Conservation (phyloP, 106 monocot species). For the Triglochin maritima region DNA sequence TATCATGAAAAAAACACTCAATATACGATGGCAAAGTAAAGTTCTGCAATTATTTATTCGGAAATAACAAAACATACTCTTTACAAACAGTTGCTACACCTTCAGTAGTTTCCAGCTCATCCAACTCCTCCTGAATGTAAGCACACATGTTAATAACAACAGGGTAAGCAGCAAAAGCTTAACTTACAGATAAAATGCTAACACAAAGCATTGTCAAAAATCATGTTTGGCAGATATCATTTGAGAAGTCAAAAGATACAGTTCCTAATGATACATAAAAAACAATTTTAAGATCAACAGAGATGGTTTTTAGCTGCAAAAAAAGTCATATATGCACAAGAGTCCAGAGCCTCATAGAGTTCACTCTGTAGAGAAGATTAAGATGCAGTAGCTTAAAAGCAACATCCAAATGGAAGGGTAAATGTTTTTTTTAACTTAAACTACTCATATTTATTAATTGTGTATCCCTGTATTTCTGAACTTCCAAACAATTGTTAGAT, state of each 20-base stretch:
- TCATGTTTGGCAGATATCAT: neutral
- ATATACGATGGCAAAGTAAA: neutral
- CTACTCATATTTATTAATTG: too few species aligned
- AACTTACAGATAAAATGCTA: neutral
- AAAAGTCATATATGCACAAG: too few species aligned
- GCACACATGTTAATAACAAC: neutral
- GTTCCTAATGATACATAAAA: neutral
- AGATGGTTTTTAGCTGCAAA: neutral
- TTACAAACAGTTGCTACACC: constrained; percentile 8
- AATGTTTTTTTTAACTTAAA: too few species aligned
- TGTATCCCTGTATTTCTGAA: too few species aligned
- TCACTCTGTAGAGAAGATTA: too few species aligned
- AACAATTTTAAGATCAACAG: neutral
- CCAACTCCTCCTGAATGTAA: constrained; percentile 14
- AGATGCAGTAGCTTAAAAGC: too few species aligned
- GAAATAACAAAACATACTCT: constrained; percentile 6
- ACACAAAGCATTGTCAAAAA: neutral
- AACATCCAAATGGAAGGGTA: too few species aligned
- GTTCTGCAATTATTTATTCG: neutral
- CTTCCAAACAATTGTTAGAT: too few species aligned
- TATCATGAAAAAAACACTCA: too few species aligned
- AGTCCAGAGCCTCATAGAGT: too few species aligned
- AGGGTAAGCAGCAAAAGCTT: neutral
- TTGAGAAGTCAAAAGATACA: neutral
- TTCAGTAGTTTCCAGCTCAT: constrained; percentile 13